Evolutionary conservation across 768 basidiomycete genomes (phyloP), one percentile per base, ranked within the genome.

Genomic region (Lactarius psammicola): DNA sequence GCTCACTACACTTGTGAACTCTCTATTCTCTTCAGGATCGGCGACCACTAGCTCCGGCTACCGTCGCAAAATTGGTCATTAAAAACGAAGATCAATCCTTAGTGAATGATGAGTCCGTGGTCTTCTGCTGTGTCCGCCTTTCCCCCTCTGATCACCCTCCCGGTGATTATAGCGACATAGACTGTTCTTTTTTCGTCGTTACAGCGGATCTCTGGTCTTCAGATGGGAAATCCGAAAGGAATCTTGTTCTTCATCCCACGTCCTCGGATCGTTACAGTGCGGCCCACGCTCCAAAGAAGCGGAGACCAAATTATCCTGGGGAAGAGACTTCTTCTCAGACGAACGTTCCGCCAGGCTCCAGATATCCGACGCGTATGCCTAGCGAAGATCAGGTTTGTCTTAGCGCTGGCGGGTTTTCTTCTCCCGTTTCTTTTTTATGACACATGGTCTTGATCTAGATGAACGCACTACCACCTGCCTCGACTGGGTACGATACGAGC

Each of bases 131-230:
- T 46, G 26, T 18, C 34, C 42, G 13, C n/a, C 3, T 49, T 58
- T 34, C 23, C 53, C 26, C 31, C 20, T 42, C 59, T 54, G 36
- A 66, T 57, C 57, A 17, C 34, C 23, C n/a, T n/a, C n/a, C 28
- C 23, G 49, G 42, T 38, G 33, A 54, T 59, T 42, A 34, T 65
- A 96, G 95, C 69, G 88, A 92, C 56, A 81, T 96, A 58, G 90
- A 95, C 75, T 87, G 83, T 67, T 90, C 91, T 1, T 95, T 94
- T 77, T 92, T 98, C 74, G 76, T 97, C 51, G 89, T 94, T 31
- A 91, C 92, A 20, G 93, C 93, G n/a, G 95, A 97, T 77, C 78
- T 98, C 2, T 96, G 94, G 91, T 92, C 92, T 0, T 82, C 81
- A 53, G 93, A 95, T 70, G 89, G 86, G 17, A 86, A 82, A 69